Base-by-base conservation (phyloP, 177 flowering plant species). In the Tripterygium wilfordii region DNA sequence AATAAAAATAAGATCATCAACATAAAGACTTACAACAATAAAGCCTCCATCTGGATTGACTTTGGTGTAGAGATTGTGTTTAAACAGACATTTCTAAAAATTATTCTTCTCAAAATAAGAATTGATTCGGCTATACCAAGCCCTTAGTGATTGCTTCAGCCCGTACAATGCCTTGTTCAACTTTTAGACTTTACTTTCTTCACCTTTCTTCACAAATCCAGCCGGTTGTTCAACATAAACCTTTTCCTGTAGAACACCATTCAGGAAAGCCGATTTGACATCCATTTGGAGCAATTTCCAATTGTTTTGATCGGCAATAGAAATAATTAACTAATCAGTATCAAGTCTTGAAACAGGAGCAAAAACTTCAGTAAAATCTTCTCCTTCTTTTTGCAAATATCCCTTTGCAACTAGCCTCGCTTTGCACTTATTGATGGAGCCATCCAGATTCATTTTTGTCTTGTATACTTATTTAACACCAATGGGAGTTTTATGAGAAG, bases 351-450 rank as follows among this genome's bases (percentile, higher is more conserved):
- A 36, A 9, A 9, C 17, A 15, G 17, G 40, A 36, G 40, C 40
- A 15, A 36, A 36, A 6, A 36, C 15, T 36, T 36, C 40, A 15
- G 40, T 10, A 36, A 36, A 36, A 36, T 36, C 10, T 36, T 36
- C 17, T 15, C 40, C 40, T 36, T 36, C 40, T 15, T 36, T 36
- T 36, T 36, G 40, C 40, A 5, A 10, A n/a, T 36, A 36, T 15
- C 40, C 17, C 17, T 15, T 36, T 9, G 40, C 40, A 5, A 36
- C 40, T 9, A 36, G 14, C 40, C 40, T 36, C 17, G 17, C 40
- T 15, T 36, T 36, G 40, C 14, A n/a, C 40, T 10, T 36, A n/a
- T 36, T 36, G 14, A 36, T 9, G 14, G 17, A 36, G 17, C 40
- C 40, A 36, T 36, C 33, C 12, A 12, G 33, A 12, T 30, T 30